A percentile compares a stretch with the other conserved stretches of the same genome.
phyloP scores from a whole-genome alignment of 148 eudicot species.

The Chenopodium berlandieri region DNA sequence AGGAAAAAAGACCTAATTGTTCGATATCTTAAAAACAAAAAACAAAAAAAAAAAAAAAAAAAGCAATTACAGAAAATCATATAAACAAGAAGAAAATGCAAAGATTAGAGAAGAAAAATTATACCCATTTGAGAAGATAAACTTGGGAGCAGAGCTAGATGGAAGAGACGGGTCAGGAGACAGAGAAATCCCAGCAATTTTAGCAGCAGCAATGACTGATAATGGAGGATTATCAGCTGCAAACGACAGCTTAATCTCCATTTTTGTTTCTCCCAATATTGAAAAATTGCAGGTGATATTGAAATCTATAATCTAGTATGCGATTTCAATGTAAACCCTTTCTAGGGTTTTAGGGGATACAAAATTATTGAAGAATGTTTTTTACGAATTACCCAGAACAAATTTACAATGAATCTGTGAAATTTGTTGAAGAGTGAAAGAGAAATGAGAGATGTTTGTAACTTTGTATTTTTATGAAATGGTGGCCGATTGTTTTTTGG shows the following conservation, averaged over 20 bases:
- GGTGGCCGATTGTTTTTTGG: background rate
- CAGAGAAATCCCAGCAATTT: conserved; percentile 45
- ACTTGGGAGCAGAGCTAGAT: conserved; percentile 51
- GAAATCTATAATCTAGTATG: too few species aligned
- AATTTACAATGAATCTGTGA: background rate
- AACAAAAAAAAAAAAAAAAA: background rate
- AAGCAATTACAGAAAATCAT: background rate
- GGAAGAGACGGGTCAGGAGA: conserved; percentile 47
- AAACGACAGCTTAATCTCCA: conserved; percentile 35
- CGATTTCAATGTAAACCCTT: background rate
- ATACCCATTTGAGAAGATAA: conserved; percentile 60
- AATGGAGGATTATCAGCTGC: conserved; percentile 69
- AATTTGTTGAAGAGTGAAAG: background rate
- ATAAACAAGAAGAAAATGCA: background rate
- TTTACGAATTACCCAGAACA: background rate
- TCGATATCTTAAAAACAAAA: background rate
- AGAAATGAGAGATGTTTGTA: background rate
- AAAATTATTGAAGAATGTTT: background rate
- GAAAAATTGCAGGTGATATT: too few species aligned
- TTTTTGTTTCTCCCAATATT: background rate
- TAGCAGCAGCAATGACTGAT: conserved; percentile 55
- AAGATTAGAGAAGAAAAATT: background rate
- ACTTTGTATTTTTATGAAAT: background rate
- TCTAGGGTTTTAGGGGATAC: background rate
- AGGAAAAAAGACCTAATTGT: background rate